Conservation (phyloP, 1,139 yeast species). For the Petasospora rhodanensis region DNA sequence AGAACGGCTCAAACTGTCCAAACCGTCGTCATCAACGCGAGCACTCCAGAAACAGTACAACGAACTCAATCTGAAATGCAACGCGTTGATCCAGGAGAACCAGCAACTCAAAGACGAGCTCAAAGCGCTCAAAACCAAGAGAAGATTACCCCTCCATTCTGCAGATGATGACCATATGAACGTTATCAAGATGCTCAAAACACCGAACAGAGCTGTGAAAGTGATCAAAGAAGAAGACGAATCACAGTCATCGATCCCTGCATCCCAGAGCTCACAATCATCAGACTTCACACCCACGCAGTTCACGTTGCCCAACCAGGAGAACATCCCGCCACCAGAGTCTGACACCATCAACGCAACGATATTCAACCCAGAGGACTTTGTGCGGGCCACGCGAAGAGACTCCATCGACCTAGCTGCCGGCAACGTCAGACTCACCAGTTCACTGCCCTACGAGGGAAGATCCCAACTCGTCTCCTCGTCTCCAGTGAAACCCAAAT, state of each 20-base stretch:
- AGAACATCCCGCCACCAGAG: not conserved
- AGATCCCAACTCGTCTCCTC: too few relatives aligned
- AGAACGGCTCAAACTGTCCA: too few relatives aligned
- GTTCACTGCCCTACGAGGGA: slow-evolving; percentile 6
- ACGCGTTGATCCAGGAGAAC: slow-evolving; percentile 3
- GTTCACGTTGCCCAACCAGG: not conserved
- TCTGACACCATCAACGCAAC: slow-evolving; percentile 1
- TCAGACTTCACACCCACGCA: slow-evolving; percentile 6
- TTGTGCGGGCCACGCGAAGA: not conserved
- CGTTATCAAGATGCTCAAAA: not conserved
- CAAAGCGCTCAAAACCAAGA: too few relatives aligned
- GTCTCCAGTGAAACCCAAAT: slow-evolving; percentile 5
- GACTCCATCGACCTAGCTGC: slow-evolving; percentile 8
- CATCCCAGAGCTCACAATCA: not conserved
- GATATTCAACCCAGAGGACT: not conserved
- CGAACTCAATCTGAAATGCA: slow-evolving; percentile 6
- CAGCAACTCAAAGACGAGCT: slow-evolving; percentile 1
- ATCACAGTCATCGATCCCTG: not conserved
- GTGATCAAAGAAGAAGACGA: not conserved
- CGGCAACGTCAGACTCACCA: not conserved
- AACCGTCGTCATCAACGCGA: too few relatives aligned
- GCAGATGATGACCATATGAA: not conserved
- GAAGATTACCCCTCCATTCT: not conserved
- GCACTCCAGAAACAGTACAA: slow-evolving; percentile 2
- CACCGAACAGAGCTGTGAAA: not conserved